phyloP scores from a whole-genome alignment of 2,329 filamentous ascomycete genomes.

The Orbilia brochopaga region DNA sequence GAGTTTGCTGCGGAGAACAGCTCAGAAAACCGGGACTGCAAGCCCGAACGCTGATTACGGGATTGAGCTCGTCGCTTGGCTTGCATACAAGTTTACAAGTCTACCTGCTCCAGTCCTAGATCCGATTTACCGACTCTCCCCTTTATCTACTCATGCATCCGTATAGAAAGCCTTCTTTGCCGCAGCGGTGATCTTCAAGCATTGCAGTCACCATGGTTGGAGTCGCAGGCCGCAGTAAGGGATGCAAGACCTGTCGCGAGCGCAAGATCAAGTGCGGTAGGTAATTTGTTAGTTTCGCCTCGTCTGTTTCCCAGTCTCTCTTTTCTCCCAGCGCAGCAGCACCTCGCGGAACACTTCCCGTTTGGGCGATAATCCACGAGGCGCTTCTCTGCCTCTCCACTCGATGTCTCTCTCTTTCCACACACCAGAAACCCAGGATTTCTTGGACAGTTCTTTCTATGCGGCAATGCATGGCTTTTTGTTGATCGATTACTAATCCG shows the following conservation, averaged over 20 bases:
- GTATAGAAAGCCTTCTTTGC: not conserved
- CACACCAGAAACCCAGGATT: not conserved
- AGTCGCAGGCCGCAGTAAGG: conserved; percentile 50
- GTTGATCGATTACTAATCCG: not conserved
- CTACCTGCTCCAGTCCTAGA: too few relatives aligned
- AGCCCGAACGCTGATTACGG: too few relatives aligned
- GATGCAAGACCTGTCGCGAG: conserved; percentile 48
- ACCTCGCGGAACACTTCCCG: conserved; percentile 37
- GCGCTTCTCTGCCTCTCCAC: not conserved
- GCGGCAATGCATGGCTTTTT: conserved; percentile 21
- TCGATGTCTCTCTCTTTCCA: not conserved
- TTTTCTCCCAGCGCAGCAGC: not conserved
- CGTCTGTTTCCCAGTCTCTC: conserved; percentile 11
- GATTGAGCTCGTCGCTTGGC: too few relatives aligned
- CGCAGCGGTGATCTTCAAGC: not conserved
- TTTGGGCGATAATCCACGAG: conserved; percentile 37
- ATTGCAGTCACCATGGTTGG: conserved; percentile 32
- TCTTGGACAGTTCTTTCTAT: not conserved
- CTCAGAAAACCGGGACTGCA: too few relatives aligned
- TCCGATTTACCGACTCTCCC: not conserved
- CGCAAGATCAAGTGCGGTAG: conserved; percentile 50
- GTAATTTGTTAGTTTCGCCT: conserved; percentile 6
- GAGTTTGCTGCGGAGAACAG: conserved; percentile 15
- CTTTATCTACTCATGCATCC: not conserved
- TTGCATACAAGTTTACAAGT: too few relatives aligned